Evolutionary conservation across 192 early-diverging fungal species (phyloP), one percentile per base, ranked within the genome.

Genomic region (Rhizophagus clarus): DNA sequence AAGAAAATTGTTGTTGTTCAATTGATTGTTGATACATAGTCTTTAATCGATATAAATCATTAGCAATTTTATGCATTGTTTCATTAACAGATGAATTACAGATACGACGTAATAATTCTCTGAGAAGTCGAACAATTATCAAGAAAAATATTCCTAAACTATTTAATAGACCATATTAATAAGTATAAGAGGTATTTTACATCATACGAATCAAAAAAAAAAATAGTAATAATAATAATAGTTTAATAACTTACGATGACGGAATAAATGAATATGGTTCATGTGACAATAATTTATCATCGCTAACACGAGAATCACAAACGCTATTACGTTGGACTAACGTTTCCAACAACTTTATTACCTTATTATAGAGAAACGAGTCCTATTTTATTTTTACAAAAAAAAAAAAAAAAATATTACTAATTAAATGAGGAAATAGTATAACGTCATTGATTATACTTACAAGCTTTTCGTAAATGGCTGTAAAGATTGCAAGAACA

Each of bases 51-150:
- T 37, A 5, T 37, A 62, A 17, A 0, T 11, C 60, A 9, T 29
- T 56, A 26, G n/a, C 29, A 64, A 32, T 68, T 45, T 42, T 76
- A 77, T 3, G n/a, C 24, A 17, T 26, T 3, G 24, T 74, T 63
- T 28, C 75, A 79, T 24, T 76, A 4, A 79, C 45, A 22, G 69
- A 77, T 4, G 84, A 81, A 15, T 85, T 80, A 22, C 67, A 67
- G 17, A 82, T 79, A 9, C 84, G 80, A 85, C 60, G 79, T 22
- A 85, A 49, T 7, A 85, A 17, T 51, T 87, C 82, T 77, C 83
- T 84, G 0, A 85, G 47, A 0, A 87, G 61, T 2, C 84, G 76
- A 0, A 80, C 81, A 45, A 87, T 81, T 10, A 79, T 73, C 2
- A 87, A 61, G 14, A 87, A 68, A 4, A 82, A 80, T 32, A 72